Percentiles rank a stretch among this genome's conserved stretches.
phyloP scores from a whole-genome alignment of 2,329 filamentous ascomycete genomes.

The Tothia fuscella region DNA sequence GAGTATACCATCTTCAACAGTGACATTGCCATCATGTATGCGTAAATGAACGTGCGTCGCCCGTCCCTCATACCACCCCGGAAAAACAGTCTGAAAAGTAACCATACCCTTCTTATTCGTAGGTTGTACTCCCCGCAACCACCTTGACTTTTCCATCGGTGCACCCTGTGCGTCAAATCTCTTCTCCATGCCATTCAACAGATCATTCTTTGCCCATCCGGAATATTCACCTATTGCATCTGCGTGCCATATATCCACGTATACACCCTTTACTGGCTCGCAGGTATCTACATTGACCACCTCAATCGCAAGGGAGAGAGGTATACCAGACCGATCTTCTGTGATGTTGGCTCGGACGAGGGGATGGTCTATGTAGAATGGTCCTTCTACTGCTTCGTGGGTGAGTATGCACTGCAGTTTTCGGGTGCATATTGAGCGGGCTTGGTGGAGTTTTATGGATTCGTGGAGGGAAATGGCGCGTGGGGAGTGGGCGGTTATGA shows the following conservation, averaged over 20 bases:
- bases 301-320: constrained; percentile 40
- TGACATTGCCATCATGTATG: not conserved
- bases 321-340: constrained; percentile 37
- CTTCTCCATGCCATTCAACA: constrained; percentile 30
- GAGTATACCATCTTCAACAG: constrained; percentile 2
- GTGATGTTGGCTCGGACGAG: constrained; percentile 36
- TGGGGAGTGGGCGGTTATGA: too few species aligned
- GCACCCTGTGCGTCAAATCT: constrained; percentile 20
- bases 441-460: too few species aligned
- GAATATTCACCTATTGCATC: constrained; percentile 22
- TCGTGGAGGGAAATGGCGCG: too few species aligned
- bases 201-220: constrained; percentile 18
- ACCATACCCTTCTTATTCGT: constrained; percentile 31
- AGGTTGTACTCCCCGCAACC: constrained; percentile 33
- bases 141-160: constrained; percentile 22
- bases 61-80: constrained; percentile 33
- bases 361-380: too few species aligned
- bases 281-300: constrained; percentile 44
- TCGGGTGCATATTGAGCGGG: too few species aligned
- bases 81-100: constrained; percentile 32
- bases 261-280: constrained; percentile 36
- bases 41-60: constrained; percentile 11
- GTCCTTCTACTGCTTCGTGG: too few species aligned
- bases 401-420: too few species aligned
- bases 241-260: constrained; percentile 42